A percentile compares a stretch with the other conserved stretches of the same genome.
These are phyloP conservation scores for Populus ilicifolia DNA, from an alignment of 345 rosid genomes.

Conservation along the genomic window DNA sequence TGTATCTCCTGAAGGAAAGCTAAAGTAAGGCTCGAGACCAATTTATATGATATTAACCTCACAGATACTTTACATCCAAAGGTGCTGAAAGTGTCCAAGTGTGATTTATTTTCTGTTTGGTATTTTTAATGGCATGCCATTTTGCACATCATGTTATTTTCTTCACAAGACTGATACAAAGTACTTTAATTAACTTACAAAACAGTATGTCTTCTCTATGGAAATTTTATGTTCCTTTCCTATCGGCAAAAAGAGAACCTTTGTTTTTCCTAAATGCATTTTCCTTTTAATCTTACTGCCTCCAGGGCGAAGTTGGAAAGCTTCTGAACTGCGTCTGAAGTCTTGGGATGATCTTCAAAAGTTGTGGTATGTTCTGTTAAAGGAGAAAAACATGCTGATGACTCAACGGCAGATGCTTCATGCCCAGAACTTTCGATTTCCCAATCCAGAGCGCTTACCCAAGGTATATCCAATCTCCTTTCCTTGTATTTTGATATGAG, in stretches of 20 bases:
- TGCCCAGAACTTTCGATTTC: conserved; percentile 74
- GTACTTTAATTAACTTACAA: neutral
- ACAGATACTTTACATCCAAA: neutral
- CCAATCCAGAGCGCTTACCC: conserved; percentile 95
- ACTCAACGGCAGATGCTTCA: conserved; percentile 97
- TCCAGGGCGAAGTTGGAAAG: conserved; percentile 96
- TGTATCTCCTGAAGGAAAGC: neutral
- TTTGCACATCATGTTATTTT: neutral
- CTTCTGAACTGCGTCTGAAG: conserved; percentile 82
- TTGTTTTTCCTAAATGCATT: neutral
- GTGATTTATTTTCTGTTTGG: neutral
- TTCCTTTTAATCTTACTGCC: conserved; percentile 5
- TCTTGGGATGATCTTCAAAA: conserved; percentile 92
- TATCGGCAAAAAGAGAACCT: neutral
- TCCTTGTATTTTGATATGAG: neutral
- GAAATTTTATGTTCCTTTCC: neutral
- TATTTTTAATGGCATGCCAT: neutral
- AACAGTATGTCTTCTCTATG: neutral
- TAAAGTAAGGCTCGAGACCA: neutral
- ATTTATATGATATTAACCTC: neutral
- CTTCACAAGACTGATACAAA: neutral
- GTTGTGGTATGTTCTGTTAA: conserved; percentile 82
- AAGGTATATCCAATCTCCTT: conserved; percentile 45
- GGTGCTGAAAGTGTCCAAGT: neutral
- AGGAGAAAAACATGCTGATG: conserved; percentile 98